Evolutionary conservation across 768 basidiomycete genomes (phyloP), one percentile per base, ranked within the genome.

Genomic region (Auricularia sp.): DNA sequence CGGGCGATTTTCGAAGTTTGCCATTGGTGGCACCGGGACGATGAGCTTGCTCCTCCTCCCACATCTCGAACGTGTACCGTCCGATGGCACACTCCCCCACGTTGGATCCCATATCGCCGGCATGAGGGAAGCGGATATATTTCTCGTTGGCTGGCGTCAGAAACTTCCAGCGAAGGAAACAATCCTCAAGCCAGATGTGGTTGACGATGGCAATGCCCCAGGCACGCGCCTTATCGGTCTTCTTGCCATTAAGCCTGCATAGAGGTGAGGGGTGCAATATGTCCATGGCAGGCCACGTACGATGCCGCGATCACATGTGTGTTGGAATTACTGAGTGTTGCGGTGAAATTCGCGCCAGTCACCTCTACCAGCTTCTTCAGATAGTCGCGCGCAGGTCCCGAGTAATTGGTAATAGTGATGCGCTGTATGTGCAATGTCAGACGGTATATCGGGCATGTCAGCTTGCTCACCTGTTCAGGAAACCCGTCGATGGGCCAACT

Each of bases 161-260:
- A 39, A 81, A 80, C 59, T 82, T 81, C 94, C 94, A 97, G 62
- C 85, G 80, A 24, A 85, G 75, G 71, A 94, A 90, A 72, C 92
- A 95, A 67, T 94, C 92, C 71, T 97, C 94, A 3, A 97, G 79
- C 92, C 93, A 97, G 0, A 82, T 81, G 69, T 98, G 94, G 69
- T 94, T 96, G 11, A 95, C 88, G 65, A 94, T 79, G 0, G 92
- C 88, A 67, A 95, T 89, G 0, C 83, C 84, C 94, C 94, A 96
- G 0, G 83, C 77, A 7, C 79, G 77, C 0, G 93, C 92, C 70
- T 89, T 90, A 6, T 76, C 75, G 0, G 89, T 86, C 75, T 97
- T 97, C 1, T 77, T 74, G 45, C 81, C 82, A 24, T 54, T 61
- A 8, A 64, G 36, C 44, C 74, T 73, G 66, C 29, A 14, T 21